Conservation (phyloP, 768 basidiomycete species). For the Tricholoma flavovirens region DNA sequence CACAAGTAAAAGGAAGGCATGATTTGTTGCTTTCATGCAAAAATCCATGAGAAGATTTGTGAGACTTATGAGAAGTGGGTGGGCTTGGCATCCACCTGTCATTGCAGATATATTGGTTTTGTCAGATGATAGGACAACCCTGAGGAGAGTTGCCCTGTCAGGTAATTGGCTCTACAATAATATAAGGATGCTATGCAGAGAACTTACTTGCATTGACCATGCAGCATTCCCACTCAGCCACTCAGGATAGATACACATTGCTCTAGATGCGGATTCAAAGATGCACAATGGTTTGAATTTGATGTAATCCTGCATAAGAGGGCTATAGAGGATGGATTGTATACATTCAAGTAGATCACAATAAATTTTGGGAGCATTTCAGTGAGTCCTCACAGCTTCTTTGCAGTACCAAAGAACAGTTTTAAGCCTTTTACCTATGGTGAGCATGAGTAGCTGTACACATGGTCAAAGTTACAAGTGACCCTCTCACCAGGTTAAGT, state of each 20-base stretch:
- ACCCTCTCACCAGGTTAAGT: too few species aligned
- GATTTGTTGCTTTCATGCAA: constrained; percentile 9
- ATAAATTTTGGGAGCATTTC: too few species aligned
- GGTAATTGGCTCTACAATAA: constrained; percentile 12
- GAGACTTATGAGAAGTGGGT: constrained; percentile 12
- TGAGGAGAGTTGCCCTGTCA: constrained; percentile 12
- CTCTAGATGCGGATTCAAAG: constrained; percentile 7
- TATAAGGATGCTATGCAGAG: background rate
- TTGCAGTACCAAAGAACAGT: too few species aligned
- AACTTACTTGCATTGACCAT: constrained; percentile 17
- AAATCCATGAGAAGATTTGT: constrained; percentile 11
- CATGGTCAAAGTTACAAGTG: too few species aligned
- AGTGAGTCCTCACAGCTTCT: too few species aligned
- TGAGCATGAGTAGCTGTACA: too few species aligned
- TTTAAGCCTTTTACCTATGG: too few species aligned
- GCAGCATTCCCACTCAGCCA: constrained; percentile 19
- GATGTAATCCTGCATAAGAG: constrained; percentile 19
- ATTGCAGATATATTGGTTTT: constrained; percentile 15
- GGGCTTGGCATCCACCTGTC: constrained; percentile 10
- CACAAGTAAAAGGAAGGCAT: constrained; percentile 14
- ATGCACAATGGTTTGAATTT: constrained; percentile 13
- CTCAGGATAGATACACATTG: constrained; percentile 15
- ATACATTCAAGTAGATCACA: too few species aligned
- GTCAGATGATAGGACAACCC: constrained; percentile 14
- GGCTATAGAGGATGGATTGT: too few species aligned